phyloP scores from a whole-genome alignment of 805 yeast species.

The Torulaspora gathmanii region DNA sequence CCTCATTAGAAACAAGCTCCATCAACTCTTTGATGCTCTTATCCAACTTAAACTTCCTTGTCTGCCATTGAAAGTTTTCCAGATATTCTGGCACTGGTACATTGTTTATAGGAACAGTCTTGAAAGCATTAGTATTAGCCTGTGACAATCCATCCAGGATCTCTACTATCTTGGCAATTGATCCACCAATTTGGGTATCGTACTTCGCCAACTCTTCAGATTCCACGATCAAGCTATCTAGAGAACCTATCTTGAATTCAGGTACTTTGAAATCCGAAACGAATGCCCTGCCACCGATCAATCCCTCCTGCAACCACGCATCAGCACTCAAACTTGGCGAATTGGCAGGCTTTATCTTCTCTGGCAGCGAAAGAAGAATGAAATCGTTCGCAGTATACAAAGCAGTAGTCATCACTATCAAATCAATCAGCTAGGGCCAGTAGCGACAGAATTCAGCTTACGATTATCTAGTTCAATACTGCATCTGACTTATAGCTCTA shows the following conservation, averaged over 20 bases:
- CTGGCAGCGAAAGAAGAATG: constrained; percentile 52
- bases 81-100: constrained; percentile 55
- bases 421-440: not conserved
- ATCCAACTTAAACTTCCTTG: constrained; percentile 79
- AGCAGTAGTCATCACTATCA: constrained; percentile 25
- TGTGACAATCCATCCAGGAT: constrained; percentile 49
- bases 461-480: constrained; percentile 36
- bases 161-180: constrained; percentile 74
- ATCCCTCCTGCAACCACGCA: constrained; percentile 51
- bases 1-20: constrained; percentile 65
- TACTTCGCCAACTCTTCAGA: constrained; percentile 82
- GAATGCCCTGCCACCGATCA: constrained; percentile 56
- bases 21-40: constrained; percentile 75
- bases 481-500: constrained; percentile 14
- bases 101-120: constrained; percentile 47
- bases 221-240: constrained; percentile 85
- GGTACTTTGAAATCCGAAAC: constrained; percentile 63
- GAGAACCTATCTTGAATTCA: constrained; percentile 86
- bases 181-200: constrained; percentile 69
- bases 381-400: constrained; percentile 35
- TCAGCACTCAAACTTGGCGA: constrained; percentile 38
- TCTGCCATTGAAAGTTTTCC: constrained; percentile 80
- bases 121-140: constrained; percentile 44
- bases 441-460: not conserved
- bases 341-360: constrained; percentile 50